phyloP scores from a whole-genome alignment of 768 basidiomycete genomes.

The Zangia roseola region DNA sequence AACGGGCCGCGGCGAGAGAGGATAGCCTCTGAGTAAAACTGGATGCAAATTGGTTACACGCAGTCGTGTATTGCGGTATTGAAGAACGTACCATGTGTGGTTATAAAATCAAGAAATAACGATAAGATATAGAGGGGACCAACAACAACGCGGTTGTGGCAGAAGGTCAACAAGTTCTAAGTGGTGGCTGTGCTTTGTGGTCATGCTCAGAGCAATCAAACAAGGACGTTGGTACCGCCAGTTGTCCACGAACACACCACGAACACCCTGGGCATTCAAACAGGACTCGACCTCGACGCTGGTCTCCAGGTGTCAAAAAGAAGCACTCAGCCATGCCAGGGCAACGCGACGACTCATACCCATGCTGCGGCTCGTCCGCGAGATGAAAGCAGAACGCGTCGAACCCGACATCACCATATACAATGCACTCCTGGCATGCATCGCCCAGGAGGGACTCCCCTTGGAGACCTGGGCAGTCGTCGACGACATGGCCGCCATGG shows the following conservation, averaged over 20 bases:
- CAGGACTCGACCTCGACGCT: slow-evolving; percentile 21
- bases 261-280: slow-evolving; percentile 29
- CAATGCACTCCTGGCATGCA: slow-evolving; percentile 51
- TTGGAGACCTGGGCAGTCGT: slow-evolving; percentile 63
- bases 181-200: slow-evolving; percentile 24
- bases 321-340: slow-evolving; percentile 33
- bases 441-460: slow-evolving; percentile 41
- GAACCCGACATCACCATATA: slow-evolving; percentile 58
- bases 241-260: slow-evolving; percentile 11
- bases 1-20: slow-evolving; percentile 91
- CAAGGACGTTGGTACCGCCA: background rate
- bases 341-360: slow-evolving; percentile 35
- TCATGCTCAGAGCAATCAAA: slow-evolving; percentile 7
- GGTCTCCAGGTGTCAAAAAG: slow-evolving; percentile 33
- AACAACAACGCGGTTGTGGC: slow-evolving; percentile 9
- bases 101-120: slow-evolving; percentile 18
- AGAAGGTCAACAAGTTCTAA: slow-evolving; percentile 14
- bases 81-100: slow-evolving; percentile 25
- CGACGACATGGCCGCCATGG: slow-evolving; percentile 61
- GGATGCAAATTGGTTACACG: background rate
- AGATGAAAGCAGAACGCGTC: slow-evolving; percentile 59
- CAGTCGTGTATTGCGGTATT: no score
- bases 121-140: slow-evolving; percentile 20
- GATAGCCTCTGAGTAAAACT: slow-evolving; percentile 95
- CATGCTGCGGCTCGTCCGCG: slow-evolving; percentile 44